A percentile compares a stretch with the other conserved stretches of the same genome.
Evolutionary conservation across 1,139 yeast genomes (phyloP).

Genomic region (Sugiyamaella sp.): DNA sequence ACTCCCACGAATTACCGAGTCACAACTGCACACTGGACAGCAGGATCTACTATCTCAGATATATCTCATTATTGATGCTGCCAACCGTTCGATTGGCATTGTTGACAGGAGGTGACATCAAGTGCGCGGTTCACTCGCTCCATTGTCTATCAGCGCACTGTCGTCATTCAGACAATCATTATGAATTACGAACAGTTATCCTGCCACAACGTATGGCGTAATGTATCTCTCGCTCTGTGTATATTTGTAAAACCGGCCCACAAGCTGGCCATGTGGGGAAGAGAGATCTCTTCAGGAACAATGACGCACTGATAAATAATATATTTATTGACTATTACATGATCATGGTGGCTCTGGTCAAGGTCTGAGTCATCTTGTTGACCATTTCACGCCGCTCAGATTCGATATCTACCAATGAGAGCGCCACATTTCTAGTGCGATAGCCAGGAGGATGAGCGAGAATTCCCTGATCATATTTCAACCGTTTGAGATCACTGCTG

Average conservation of each 20-base stretch:
- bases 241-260: too few species aligned
- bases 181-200: too few species aligned
- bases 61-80: constrained; percentile 11
- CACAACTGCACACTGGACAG: constrained; percentile 3
- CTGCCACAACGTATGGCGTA: too few species aligned
- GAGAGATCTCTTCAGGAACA: too few species aligned
- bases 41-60: constrained; percentile 11
- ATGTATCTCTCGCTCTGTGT: too few species aligned
- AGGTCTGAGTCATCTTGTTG: constrained; percentile 14
- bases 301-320: not conserved
- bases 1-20: constrained; percentile 16
- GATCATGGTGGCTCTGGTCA: constrained; percentile 10
- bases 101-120: constrained; percentile 14
- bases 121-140: too few species aligned
- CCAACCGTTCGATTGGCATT: constrained; percentile 15
- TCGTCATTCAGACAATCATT: too few species aligned
- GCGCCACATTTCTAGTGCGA: constrained; percentile 25
- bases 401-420: constrained; percentile 28
- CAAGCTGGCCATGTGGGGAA: too few species aligned
- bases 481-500: constrained; percentile 16
- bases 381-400: constrained; percentile 27
- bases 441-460: constrained; percentile 18
- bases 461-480: constrained; percentile 6
- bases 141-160: too few species aligned
- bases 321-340: constrained; percentile 5